phyloP scores from a whole-genome alignment of 2,329 filamentous ascomycete genomes.

The Pseudocercospora ulei region DNA sequence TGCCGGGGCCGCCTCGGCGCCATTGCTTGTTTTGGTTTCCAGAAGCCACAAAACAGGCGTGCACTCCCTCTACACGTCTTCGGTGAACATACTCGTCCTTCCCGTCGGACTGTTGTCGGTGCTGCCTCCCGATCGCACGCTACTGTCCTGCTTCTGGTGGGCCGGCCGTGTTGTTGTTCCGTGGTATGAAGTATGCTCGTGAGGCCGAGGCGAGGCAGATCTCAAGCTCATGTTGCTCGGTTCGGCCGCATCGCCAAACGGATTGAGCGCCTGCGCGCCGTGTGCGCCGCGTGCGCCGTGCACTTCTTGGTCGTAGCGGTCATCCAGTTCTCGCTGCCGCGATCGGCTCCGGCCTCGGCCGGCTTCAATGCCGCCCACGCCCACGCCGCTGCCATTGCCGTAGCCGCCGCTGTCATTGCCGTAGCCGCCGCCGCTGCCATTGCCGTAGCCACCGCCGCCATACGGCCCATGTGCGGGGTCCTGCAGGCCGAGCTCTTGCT shows the following conservation, averaged over 20 bases:
- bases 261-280: conserved; percentile 42
- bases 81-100: conserved; percentile 59
- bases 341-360: conserved; percentile 42
- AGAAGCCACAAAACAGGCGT: conserved; percentile 4
- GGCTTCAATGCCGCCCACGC: conserved; percentile 32
- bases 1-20: neutral
- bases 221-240: conserved; percentile 53
- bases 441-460: conserved; percentile 36
- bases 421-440: conserved; percentile 29
- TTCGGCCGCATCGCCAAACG: conserved; percentile 62
- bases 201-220: conserved; percentile 68
- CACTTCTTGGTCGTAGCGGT: conserved; percentile 42
- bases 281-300: conserved; percentile 30
- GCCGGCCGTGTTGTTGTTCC: conserved; percentile 27
- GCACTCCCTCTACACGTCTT: conserved; percentile 48
- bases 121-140: conserved; percentile 29
- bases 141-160: conserved; percentile 36
- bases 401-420: conserved; percentile 34
- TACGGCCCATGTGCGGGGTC: conserved; percentile 38
- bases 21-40: conserved; percentile 7
- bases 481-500: conserved; percentile 59
- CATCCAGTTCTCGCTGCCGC: conserved; percentile 41
- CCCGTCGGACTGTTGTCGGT: conserved; percentile 53
- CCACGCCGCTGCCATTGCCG: conserved; percentile 29
- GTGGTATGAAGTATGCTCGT: conserved; percentile 43